Evolutionary conservation across 495 filamentous ascomycete species (phyloP), one percentile per base, ranked within the genome.

Genomic region (Clohesyomyces aquaticus): DNA sequence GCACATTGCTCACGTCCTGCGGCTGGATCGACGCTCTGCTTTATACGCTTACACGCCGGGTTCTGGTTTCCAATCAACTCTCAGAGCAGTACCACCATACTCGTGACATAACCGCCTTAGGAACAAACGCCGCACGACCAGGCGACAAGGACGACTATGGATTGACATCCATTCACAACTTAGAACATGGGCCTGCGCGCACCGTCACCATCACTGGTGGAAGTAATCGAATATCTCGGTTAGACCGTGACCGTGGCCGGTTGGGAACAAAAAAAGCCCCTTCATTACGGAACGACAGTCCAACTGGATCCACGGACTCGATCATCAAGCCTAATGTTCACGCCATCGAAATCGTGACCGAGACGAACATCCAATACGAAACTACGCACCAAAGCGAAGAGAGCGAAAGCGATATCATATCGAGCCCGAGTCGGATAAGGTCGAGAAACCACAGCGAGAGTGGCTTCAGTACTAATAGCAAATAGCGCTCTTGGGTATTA

Each of bases 21-120:
- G 90, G 90, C 27, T 85, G 87, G 77, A 77, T 91, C 41, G 90
- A 92, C 69, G 87, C 87, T 12, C 66, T 88, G 14, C 76, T 92
- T 1, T 93, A 91, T 74, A 83, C 87, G 3, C 77, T 86, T 8
- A 92, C 88, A n/a, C 80, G 88, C 3, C 76, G 80, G 16, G 71
- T 77, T 22, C 57, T 74, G 22, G 25, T 74, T 25, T 76, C 82
- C 64, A 70, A 78, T 58, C 45, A 67, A 10, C 11, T 67, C 8
- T 58, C 58, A 1, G 28, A 22, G 10, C 29, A 26, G 12, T 52
- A 54, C n/a, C 38, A 52, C 10, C 42, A 48, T 49, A 55, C 16
- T 28, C 41, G 41, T 38, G 35, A 59, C 50, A 28, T 66, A 2
- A 54, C 58, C 1, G 28, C 59, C 16, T 25, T 63, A 12, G 25